Evolutionary conservation across 2,329 filamentous ascomycete species (phyloP), one percentile per base, ranked within the genome.

Genomic region (Fusarium sp.): DNA sequence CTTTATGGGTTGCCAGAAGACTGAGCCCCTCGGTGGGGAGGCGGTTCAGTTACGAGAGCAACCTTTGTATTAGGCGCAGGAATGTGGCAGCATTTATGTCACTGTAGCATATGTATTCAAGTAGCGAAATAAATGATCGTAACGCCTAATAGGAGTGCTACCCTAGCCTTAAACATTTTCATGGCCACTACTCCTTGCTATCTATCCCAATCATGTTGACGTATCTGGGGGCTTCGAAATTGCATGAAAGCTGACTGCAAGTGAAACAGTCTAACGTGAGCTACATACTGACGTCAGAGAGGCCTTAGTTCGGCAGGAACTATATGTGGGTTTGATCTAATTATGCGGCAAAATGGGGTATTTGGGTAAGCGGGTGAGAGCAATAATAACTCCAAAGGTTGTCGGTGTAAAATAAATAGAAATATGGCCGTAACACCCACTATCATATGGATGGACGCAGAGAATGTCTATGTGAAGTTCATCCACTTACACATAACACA

Each of bases 11-110:
- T 43, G 56, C 55, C 47, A 39, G 37, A 55, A 33, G 19, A 62
- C 58, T 35, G 61, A 61, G 61, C 61, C 56, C 70, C 69, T 74
- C 71, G 72, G 72, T 74, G 72, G 57, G 73, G 71, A 75, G 73
- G 64, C 67, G 61, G 64, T 64, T 65, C 71, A 50, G 47, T 52
- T 47, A 50, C 20, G 30, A 40, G 64, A 56, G 33, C 50, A 54
- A 46, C 44, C 33, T 41, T 44, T 40, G 25, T 45, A 62, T 56
- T 19, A 37, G 50, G 30, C 39, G 43, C 14, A 51, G 63, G 48
- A 56, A 64, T 56, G 39, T 48, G 37, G 33, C 23, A 40, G 44
- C 19, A 44, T 11, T 52, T 37, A 30, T 41, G 25, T 35, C 44
- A 47, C 33, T 22, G 20, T 27, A 41, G 41, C 43, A 62, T 54